A percentile compares a stretch with the other conserved stretches of the same genome.
phyloP scores from a whole-genome alignment of 345 rosid species.

The Eucalyptus leucophloia region DNA sequence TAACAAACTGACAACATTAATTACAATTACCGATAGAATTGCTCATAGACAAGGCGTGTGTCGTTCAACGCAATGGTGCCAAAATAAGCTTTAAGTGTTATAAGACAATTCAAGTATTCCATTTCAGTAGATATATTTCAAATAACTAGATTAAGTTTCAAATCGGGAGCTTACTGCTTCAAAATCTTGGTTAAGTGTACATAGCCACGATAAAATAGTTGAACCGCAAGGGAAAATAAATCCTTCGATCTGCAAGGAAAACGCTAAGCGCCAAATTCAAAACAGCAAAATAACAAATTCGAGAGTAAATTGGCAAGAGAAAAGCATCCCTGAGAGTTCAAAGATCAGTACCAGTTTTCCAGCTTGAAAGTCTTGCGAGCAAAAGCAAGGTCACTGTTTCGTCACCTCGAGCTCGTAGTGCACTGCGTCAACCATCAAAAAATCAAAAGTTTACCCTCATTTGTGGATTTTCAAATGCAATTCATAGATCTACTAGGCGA shows the following conservation, averaged over 20 bases:
- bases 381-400: background rate
- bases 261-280: background rate
- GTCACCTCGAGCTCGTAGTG: background rate
- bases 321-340: background rate
- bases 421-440: background rate
- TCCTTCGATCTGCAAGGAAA: background rate
- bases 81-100: background rate
- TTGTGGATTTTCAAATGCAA: background rate
- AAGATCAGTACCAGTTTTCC: background rate
- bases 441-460: background rate
- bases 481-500: background rate
- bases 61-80: background rate
- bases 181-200: background rate
- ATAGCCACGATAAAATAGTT: background rate
- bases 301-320: background rate
- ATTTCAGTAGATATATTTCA: background rate
- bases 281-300: background rate
- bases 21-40: background rate
- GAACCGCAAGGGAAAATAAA: background rate
- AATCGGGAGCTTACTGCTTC: background rate
- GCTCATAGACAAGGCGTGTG: background rate
- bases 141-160: background rate
- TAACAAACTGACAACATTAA: background rate
- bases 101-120: background rate
- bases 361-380: background rate